Evolutionary conservation across 2,329 filamentous ascomycete species (phyloP).

Genomic region (Colletotrichum phormii): DNA sequence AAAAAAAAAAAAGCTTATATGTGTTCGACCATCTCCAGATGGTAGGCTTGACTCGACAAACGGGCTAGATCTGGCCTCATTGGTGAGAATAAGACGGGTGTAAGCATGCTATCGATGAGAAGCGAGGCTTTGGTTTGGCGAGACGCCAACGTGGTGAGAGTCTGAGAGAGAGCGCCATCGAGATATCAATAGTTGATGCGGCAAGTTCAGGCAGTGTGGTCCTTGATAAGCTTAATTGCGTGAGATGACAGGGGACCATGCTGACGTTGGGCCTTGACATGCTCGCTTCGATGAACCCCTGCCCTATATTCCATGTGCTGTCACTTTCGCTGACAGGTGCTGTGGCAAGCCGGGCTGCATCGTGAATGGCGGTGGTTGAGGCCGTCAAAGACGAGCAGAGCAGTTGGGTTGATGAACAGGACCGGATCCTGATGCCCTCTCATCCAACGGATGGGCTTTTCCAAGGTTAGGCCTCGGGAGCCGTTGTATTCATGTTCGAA

Average conservation of each 20-base stretch:
- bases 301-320: background rate
- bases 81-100: conserved; percentile 3
- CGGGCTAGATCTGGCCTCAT: background rate
- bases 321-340: background rate
- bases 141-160: background rate
- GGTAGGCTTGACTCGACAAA: background rate
- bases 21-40: background rate
- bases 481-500: background rate
- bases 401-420: background rate
- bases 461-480: background rate
- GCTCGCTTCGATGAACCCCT: background rate
- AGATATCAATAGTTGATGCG: background rate
- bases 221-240: conserved; percentile 27
- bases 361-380: background rate
- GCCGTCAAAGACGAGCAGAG: background rate
- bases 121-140: background rate
- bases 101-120: background rate
- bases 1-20: conserved; percentile 32
- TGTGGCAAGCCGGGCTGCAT: background rate
- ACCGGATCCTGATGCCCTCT: background rate
- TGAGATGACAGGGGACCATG: background rate
- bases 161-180: no score
- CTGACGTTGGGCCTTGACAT: background rate
- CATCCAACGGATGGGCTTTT: background rate
- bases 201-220: background rate